phyloP scores from a whole-genome alignment of 2,329 filamentous ascomycete species.

The Colletotrichum simmondsii region DNA sequence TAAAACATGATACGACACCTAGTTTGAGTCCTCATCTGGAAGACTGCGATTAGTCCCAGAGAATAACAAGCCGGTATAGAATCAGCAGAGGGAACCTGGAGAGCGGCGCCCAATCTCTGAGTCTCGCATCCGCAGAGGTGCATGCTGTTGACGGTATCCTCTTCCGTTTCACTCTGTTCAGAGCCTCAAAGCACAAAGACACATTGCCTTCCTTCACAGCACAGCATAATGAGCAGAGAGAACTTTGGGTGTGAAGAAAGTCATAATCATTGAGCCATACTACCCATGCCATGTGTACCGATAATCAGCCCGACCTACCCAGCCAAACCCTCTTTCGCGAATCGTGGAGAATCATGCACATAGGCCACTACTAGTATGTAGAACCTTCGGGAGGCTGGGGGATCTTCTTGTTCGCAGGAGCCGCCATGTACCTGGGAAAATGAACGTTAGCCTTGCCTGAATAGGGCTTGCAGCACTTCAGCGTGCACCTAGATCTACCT shows the following conservation, averaged over 20 bases:
- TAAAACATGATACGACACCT: not conserved
- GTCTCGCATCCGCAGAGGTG: not conserved
- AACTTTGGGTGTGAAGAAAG: not conserved
- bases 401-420: slow-evolving; percentile 91
- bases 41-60: not conserved
- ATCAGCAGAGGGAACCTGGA: not conserved
- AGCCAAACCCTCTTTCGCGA: slow-evolving; percentile 11
- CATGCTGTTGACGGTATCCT: not conserved
- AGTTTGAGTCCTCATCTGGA: not conserved
- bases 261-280: slow-evolving; percentile 33
- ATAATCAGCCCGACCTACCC: slow-evolving; percentile 13
- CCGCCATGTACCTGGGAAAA: slow-evolving; percentile 84
- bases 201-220: not conserved
- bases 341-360: slow-evolving; percentile 24
- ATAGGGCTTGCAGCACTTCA: not conserved
- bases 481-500: not conserved
- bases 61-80: not conserved
- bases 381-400: slow-evolving; percentile 92
- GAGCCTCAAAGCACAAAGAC: not conserved
- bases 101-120: not conserved
- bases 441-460: slow-evolving; percentile 25
- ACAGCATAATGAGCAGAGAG: not conserved
- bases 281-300: slow-evolving; percentile 24
- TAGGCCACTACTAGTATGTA: slow-evolving; percentile 44
- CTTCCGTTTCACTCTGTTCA: not conserved